phyloP scores from a whole-genome alignment of 129 eudicot genomes.

The Rutidosis leptorrhynchoides region DNA sequence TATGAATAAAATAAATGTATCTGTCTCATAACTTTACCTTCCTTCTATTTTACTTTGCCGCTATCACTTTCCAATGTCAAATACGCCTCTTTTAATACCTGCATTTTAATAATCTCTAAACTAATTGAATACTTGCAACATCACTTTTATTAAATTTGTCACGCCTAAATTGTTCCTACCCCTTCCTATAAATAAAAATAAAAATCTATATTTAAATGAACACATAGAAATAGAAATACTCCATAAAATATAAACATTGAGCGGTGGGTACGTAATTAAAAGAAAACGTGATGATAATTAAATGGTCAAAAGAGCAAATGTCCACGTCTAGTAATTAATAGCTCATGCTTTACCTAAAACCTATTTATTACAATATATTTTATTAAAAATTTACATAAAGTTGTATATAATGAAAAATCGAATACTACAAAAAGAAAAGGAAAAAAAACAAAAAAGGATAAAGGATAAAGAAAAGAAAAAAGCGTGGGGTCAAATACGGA shows the following conservation, averaged over 20 bases:
- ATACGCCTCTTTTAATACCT: slow-evolving; percentile 33
- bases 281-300: no score
- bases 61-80: slow-evolving; percentile 38
- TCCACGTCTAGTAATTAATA: neutral
- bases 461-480: neutral
- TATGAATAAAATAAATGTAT: slow-evolving; percentile 32
- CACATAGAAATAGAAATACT: neutral
- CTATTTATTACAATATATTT: no score
- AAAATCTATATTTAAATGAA: neutral
- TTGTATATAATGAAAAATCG: no score
- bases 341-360: no score
- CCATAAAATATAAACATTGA: neutral
- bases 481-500: slow-evolving; percentile 26
- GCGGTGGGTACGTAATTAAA: neutral
- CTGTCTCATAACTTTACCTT: slow-evolving; percentile 20
- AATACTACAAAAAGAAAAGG: no score
- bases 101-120: slow-evolving; percentile 4
- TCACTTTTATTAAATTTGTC: neutral
- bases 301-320: neutral
- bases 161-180: slow-evolving; percentile 23
- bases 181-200: no score
- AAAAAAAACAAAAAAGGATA: no score
- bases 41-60: slow-evolving; percentile 33
- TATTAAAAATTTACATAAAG: no score
- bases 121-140: slow-evolving; percentile 16